phyloP scores from a whole-genome alignment of 306 rosid species.

The Ochetophila trinervis region DNA sequence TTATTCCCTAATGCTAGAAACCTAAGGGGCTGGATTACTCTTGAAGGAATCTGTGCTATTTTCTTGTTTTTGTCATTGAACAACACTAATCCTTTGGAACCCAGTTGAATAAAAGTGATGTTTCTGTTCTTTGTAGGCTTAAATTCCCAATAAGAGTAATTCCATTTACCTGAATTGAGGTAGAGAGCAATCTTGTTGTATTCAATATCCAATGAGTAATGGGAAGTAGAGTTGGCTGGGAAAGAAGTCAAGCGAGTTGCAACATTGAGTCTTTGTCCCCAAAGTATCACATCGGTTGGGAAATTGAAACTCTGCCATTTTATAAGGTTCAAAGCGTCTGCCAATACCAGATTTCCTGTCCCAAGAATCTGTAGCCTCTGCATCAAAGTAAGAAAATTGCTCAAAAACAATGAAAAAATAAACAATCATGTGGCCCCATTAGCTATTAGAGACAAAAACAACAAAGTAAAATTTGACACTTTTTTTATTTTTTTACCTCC shows the following conservation, averaged over 20 bases:
- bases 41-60: constrained; percentile 63
- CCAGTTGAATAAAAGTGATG: constrained; percentile 53
- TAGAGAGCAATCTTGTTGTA: constrained; percentile 52
- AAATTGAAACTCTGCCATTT: constrained; percentile 98
- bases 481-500: constrained; percentile 68
- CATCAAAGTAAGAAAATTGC: constrained; percentile 17
- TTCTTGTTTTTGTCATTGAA: constrained; percentile 56
- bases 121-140: constrained; percentile 65
- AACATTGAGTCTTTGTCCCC: constrained; percentile 79
- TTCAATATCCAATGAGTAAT: constrained; percentile 74
- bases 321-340: constrained; percentile 43
- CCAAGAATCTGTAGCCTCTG: constrained; percentile 57
- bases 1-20: constrained; percentile 69
- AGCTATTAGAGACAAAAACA: background rate
- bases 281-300: constrained; percentile 77
- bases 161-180: constrained; percentile 48
- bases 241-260: constrained; percentile 69
- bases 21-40: constrained; percentile 39
- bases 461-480: background rate
- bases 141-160: constrained; percentile 87
- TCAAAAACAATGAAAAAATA: background rate
- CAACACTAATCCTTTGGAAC: constrained; percentile 53
- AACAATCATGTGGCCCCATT: background rate
- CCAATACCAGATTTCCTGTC: constrained; percentile 71
- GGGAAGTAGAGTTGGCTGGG: constrained; percentile 44